Evolutionary conservation across 305 asterid genomes (phyloP).

Genomic region (Solanum hybrid): DNA sequence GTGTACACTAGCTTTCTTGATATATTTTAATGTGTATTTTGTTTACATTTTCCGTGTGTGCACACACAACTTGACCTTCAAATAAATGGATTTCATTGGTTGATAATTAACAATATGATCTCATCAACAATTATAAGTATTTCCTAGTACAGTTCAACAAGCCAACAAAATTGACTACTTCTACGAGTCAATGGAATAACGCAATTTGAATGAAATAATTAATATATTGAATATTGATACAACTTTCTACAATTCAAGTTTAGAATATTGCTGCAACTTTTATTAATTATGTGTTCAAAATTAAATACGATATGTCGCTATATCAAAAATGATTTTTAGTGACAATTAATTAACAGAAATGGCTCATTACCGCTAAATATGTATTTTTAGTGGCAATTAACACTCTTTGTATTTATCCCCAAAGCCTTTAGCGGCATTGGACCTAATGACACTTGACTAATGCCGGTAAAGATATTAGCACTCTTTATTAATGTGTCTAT

Average conservation of each 20-base stretch:
- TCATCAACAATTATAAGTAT: neutral
- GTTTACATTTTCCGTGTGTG: neutral
- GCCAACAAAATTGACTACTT: neutral
- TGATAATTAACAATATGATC: neutral
- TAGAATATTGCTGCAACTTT: neutral
- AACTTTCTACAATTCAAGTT: neutral
- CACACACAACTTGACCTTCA: neutral
- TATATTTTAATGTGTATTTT: neutral
- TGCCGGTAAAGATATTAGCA: no score
- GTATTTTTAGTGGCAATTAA: no score
- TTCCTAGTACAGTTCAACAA: neutral
- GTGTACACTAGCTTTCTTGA: neutral
- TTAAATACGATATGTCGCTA: no score
- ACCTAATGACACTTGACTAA: no score
- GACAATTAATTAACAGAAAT: no score
- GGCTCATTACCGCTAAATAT: no score
- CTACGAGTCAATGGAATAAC: neutral
- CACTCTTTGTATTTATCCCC: no score
- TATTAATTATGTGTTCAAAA: no score
- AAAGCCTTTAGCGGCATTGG: no score
- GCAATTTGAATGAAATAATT: neutral
- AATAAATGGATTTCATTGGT: neutral
- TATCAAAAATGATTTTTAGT: no score
- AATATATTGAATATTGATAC: neutral
- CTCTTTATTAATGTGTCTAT: no score